Evolutionary conservation across 1,284 basidiomycete genomes (phyloP).

Genomic region (Vanrija sp.): DNA sequence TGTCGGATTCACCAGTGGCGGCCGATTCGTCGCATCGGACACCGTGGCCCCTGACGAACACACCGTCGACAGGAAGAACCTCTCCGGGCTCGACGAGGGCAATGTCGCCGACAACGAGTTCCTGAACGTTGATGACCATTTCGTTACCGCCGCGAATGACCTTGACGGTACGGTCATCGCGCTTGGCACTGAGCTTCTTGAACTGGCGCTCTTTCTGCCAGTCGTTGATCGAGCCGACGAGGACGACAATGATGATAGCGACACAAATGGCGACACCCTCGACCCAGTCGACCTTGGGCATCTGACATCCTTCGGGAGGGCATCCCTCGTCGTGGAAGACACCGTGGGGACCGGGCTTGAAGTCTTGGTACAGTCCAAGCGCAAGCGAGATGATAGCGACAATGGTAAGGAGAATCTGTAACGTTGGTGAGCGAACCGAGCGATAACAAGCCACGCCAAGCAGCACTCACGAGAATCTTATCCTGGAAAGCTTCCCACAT

Average conservation of each 20-base stretch:
- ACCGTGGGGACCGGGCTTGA: constrained; percentile 62
- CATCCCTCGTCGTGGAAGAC: constrained; percentile 50
- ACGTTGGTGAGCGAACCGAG: constrained; percentile 15
- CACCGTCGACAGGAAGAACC: constrained; percentile 89
- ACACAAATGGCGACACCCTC: constrained; percentile 96
- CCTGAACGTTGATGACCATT: constrained; percentile 73
- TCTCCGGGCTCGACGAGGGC: constrained; percentile 92
- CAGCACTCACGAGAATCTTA: constrained; percentile 71
- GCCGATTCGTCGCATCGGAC: constrained; percentile 95
- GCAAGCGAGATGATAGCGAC: constrained; percentile 91
- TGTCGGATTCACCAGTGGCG: constrained; percentile 93
- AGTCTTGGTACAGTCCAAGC: constrained; percentile 88
- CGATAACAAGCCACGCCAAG: neutral
- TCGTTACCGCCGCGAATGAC: constrained; percentile 81
- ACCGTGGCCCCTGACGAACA: constrained; percentile 88
- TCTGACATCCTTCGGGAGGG: constrained; percentile 54
- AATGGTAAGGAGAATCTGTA: constrained; percentile 77
- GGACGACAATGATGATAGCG: constrained; percentile 70
- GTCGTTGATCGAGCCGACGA: constrained; percentile 50
- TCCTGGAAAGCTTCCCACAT: constrained; percentile 96
- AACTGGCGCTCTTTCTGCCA: constrained; percentile 99
- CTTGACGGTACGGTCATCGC: constrained; percentile 91
- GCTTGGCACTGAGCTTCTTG: constrained; percentile 85
- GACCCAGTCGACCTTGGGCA: constrained; percentile 75
- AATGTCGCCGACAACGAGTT: constrained; percentile 91